phyloP scores from a whole-genome alignment of 768 basidiomycete genomes.

The Amylocystis lapponica region DNA sequence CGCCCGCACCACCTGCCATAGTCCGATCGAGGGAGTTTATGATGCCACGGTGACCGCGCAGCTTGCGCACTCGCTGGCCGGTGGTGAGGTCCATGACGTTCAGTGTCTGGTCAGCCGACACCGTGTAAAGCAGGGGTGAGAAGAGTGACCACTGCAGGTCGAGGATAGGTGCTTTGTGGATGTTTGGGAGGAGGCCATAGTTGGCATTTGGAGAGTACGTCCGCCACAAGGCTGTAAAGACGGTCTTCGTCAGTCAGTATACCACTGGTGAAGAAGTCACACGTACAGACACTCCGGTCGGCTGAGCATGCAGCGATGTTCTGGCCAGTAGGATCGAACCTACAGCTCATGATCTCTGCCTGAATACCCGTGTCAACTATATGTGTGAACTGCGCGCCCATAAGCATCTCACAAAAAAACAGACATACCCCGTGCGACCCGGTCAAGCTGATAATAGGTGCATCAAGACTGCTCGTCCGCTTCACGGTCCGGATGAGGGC shows the following conservation, averaged over 20 bases:
- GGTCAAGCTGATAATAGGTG: conserved; percentile 87
- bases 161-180: conserved; percentile 87
- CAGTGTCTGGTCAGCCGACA: conserved; percentile 86
- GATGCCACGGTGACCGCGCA: conserved; percentile 86
- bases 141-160: conserved; percentile 88
- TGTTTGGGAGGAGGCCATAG: conserved; percentile 77
- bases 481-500: conserved; percentile 81
- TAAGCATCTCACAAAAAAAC: background rate
- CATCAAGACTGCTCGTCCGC: conserved; percentile 88
- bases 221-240: conserved; percentile 69
- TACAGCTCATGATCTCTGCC: conserved; percentile 87
- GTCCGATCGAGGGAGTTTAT: conserved; percentile 88
- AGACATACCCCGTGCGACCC: conserved; percentile 78
- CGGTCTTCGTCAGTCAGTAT: background rate
- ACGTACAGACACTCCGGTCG: conserved; percentile 87
- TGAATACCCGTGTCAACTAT: conserved; percentile 18
- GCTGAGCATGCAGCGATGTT: conserved; percentile 90
- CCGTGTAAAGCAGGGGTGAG: conserved; percentile 70
- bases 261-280: background rate
- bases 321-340: conserved; percentile 92
- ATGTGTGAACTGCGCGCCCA: background rate
- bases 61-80: conserved; percentile 74
- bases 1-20: conserved; percentile 75
- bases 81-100: conserved; percentile 74
- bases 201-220: conserved; percentile 92